Evolutionary conservation across 495 filamentous ascomycete genomes (phyloP).

Genomic region (Neurospora hispaniola): DNA sequence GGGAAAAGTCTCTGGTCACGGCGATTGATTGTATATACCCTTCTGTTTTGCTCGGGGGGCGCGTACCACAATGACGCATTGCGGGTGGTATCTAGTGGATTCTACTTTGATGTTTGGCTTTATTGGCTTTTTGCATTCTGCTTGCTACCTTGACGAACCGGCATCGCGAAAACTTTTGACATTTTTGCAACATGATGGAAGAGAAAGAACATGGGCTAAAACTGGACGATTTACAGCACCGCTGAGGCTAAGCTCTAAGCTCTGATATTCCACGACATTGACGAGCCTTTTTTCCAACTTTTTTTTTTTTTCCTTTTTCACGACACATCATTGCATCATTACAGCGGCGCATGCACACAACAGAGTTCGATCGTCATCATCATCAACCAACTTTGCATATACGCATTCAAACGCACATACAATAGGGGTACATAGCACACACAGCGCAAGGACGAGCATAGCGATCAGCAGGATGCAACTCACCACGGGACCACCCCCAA

Average conservation of each 20-base stretch:
- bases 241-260: not conserved
- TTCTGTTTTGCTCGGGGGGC: not conserved
- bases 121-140: not conserved
- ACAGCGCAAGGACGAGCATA: not conserved
- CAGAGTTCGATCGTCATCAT: constrained; percentile 1
- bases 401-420: not conserved
- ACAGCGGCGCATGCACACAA: not conserved
- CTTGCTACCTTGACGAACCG: not conserved
- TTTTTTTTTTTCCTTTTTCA: not conserved
- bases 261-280: not conserved
- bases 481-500: not conserved
- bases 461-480: not conserved
- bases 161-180: not conserved
- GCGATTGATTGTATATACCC: not conserved
- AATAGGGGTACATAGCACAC: not conserved
- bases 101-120: not conserved
- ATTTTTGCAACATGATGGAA: not conserved
- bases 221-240: not conserved
- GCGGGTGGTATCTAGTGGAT: not conserved
- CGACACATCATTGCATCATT: not conserved
- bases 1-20: not conserved
- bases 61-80: not conserved
- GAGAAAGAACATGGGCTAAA: not conserved
- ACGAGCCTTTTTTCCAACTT: not conserved
- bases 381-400: not conserved